Base-by-base conservation (phyloP, 495 filamentous ascomycete species). In the Haplographium delicatum region DNA sequence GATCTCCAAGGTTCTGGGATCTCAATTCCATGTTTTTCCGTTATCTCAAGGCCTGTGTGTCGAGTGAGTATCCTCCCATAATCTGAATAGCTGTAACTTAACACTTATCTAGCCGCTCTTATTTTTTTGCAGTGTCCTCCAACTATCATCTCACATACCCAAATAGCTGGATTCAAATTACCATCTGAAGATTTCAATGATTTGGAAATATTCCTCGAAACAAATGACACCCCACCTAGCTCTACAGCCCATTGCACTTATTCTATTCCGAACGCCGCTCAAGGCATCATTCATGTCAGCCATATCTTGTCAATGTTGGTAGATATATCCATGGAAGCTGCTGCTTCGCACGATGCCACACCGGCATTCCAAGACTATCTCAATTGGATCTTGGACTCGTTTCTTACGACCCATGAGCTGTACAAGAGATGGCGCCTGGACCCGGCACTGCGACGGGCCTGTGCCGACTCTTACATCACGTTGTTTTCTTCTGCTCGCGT, bases 1-100 rank as follows among this genome's bases (percentile, higher is more conserved):
- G 65, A 48, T 63, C 64, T 26, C 62, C 65, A 25, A 50, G 35
- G 26, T 45, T 82, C 22, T 77, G 71, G 76, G 54, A 70, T 44
- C 45, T 78, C 46, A 68, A 68, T n/a, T 58, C 64, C 9, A 51
- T 45, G 13, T 59, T 76, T 47, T 58, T 74, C 47, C 48, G 53
- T 25, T 76, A 76, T 51, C 62, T 78, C n/a, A 62, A 65, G 43
- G 50, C 60, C 47, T 56, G 61, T 39, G 47, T 43, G 5, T 15
- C 43, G 23, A 55, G 58, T 61, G 50, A 10, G 58, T 61, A 16
- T 11, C 22, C 25, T 11, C 2, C 1, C 24, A 27, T 20, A 34
- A 11, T 43, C 19, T 26, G 25, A 26, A 15, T 24, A 28, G 3
- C 19, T 10, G 27, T 18, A 16, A 23, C 44, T 50, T 24, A 47